These are phyloP conservation scores for Nakazawaea wyomingensis DNA, from an alignment of 805 yeast genomes.

Conservation along the genomic window DNA sequence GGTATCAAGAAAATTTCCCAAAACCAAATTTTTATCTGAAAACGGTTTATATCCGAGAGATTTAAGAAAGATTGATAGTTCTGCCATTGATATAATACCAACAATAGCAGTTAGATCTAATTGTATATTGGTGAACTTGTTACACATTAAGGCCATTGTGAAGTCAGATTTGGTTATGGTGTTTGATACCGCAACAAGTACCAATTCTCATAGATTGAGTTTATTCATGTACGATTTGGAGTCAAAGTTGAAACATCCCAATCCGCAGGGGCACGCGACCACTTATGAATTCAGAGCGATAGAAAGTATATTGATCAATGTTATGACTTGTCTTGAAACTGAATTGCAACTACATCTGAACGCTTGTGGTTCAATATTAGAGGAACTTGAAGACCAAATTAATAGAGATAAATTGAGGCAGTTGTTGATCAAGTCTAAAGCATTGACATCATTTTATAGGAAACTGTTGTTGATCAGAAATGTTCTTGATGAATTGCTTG, in stretches of 20 bases:
- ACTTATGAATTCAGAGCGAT: conserved; percentile 75
- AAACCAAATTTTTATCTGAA: conserved; percentile 62
- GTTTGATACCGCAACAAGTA: conserved; percentile 66
- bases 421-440: conserved; percentile 66
- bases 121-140: conserved; percentile 74
- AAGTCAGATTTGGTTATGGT: conserved; percentile 73
- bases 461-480: conserved; percentile 70
- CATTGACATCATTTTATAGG: conserved; percentile 68
- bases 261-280: conserved; percentile 22
- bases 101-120: conserved; percentile 74
- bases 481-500: conserved; percentile 77
- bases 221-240: conserved; percentile 82
- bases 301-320: conserved; percentile 77
- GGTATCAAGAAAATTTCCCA: conserved; percentile 68
- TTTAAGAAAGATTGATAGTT: conserved; percentile 73
- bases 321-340: conserved; percentile 72
- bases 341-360: conserved; percentile 59
- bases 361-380: conserved; percentile 57
- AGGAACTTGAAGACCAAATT: conserved; percentile 72
- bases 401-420: conserved; percentile 72
- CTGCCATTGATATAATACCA: conserved; percentile 79
- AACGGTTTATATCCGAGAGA: conserved; percentile 83
- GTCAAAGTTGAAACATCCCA: conserved; percentile 47
- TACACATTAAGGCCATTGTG: conserved; percentile 88
- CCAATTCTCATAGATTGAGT: conserved; percentile 68